Percentiles rank a stretch among this genome's conserved stretches.
Evolutionary conservation across 805 yeast genomes (phyloP).

Genomic region (Candida pseudoglaebosa): DNA sequence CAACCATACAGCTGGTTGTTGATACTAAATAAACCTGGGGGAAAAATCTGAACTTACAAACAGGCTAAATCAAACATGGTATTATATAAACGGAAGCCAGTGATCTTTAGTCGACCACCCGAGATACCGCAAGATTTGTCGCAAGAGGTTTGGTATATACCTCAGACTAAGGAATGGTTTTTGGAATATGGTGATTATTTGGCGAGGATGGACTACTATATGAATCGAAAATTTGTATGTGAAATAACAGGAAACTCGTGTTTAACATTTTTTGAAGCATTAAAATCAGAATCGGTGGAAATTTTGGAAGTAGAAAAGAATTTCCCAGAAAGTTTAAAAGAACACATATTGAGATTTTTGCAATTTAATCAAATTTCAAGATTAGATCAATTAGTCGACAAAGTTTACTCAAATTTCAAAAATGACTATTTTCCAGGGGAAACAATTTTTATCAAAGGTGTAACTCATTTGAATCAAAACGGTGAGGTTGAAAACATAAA

Average conservation of each 20-base stretch:
- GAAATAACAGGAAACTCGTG: conserved; percentile 94
- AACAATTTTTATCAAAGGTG: conserved; percentile 55
- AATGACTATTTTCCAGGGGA: conserved; percentile 92
- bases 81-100: conserved; percentile 69
- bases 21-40: too few relatives aligned
- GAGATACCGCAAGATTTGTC: conserved; percentile 52
- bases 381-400: conserved; percentile 83
- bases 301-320: conserved; percentile 64
- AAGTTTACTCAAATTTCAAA: conserved; percentile 72
- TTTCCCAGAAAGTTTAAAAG: conserved; percentile 89
- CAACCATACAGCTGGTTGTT: too few relatives aligned
- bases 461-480: conserved; percentile 15
- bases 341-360: conserved; percentile 81
- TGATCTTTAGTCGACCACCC: conserved; percentile 54
- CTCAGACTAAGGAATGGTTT: conserved; percentile 89
- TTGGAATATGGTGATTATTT: conserved; percentile 71
- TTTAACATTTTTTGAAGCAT: conserved; percentile 86
- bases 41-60: too few relatives aligned
- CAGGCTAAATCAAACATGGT: too few relatives aligned
- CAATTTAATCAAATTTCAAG: conserved; percentile 81
- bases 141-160: conserved; percentile 74
- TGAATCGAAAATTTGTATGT: conserved; percentile 79
- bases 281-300: conserved; percentile 59
- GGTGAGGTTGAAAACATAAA: conserved; percentile 9
- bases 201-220: conserved; percentile 66